Evolutionary conservation across 306 rosid genomes (phyloP).

Genomic region (Acacia confusa): DNA sequence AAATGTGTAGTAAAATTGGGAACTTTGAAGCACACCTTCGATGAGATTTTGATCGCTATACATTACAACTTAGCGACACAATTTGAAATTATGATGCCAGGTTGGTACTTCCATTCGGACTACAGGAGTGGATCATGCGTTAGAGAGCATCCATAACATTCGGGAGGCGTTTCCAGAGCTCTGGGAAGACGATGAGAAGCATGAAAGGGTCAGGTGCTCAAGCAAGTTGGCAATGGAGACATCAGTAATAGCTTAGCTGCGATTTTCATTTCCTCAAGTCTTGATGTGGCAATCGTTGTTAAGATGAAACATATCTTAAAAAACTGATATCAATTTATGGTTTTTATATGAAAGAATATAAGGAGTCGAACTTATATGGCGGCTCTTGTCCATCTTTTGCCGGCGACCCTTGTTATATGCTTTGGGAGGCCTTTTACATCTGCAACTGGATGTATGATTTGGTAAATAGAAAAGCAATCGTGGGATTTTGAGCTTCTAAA

Average conservation of each 20-base stretch:
- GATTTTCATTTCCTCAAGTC: not conserved
- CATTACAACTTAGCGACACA: not conserved
- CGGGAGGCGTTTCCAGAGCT: conserved; percentile 89
- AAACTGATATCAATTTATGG: not conserved
- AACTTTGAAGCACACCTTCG: not conserved
- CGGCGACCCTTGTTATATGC: not conserved
- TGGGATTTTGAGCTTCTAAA: not conserved
- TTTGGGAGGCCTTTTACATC: not conserved
- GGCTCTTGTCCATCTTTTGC: not conserved
- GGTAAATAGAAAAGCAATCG: not conserved
- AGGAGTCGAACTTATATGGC: not conserved
- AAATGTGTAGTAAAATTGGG: not conserved
- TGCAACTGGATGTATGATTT: not conserved
- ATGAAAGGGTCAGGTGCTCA: conserved; percentile 35
- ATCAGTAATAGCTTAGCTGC: conserved; percentile 59
- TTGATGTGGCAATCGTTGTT: conserved; percentile 20
- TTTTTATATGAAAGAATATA: not conserved
- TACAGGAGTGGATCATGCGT: conserved; percentile 64
- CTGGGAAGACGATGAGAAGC: conserved; percentile 59
- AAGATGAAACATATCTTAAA: not conserved
- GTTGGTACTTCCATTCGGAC: conserved; percentile 59
- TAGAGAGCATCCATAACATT: conserved; percentile 88
- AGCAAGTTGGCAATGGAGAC: conserved; percentile 69
- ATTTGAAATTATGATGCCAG: conserved; percentile 40
- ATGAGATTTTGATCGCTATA: not conserved